phyloP scores from a whole-genome alignment of 305 asterid genomes.

The Fraxinus angustifolia region DNA sequence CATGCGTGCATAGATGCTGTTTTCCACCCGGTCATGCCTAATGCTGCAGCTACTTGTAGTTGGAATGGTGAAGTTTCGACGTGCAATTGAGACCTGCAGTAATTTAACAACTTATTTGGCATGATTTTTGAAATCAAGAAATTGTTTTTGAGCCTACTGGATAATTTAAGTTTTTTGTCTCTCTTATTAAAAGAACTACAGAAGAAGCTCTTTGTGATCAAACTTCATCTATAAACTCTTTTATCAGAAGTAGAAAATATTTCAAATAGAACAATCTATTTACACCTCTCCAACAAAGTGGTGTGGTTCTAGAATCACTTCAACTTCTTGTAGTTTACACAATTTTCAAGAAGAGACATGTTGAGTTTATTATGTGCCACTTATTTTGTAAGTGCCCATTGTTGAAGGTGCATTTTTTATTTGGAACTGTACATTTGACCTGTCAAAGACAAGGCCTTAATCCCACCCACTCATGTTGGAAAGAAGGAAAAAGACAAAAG shows the following conservation, averaged over 20 bases:
- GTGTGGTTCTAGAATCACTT: not conserved
- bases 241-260: no score
- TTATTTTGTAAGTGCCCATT: not conserved
- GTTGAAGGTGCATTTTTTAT: not conserved
- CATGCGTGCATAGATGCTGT: conserved; percentile 68
- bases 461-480: not conserved
- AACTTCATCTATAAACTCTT: no score
- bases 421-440: not conserved
- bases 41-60: conserved; percentile 68
- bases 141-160: no score
- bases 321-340: not conserved
- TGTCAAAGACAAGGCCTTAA: not conserved
- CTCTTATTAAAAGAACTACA: no score
- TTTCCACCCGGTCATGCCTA: conserved; percentile 61
- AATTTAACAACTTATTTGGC: not conserved
- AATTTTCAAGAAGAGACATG: not conserved
- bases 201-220: not conserved
- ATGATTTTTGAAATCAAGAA: not conserved
- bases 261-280: not conserved
- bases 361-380: not conserved
- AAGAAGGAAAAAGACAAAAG: not conserved
- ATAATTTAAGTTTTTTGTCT: no score
- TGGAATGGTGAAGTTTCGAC: conserved; percentile 71
- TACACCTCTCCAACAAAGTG: not conserved
- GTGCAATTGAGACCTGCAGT: not conserved